Base-by-base conservation (phyloP, 2,329 filamentous ascomycete species). In the Diaporthe citrichinensis region DNA sequence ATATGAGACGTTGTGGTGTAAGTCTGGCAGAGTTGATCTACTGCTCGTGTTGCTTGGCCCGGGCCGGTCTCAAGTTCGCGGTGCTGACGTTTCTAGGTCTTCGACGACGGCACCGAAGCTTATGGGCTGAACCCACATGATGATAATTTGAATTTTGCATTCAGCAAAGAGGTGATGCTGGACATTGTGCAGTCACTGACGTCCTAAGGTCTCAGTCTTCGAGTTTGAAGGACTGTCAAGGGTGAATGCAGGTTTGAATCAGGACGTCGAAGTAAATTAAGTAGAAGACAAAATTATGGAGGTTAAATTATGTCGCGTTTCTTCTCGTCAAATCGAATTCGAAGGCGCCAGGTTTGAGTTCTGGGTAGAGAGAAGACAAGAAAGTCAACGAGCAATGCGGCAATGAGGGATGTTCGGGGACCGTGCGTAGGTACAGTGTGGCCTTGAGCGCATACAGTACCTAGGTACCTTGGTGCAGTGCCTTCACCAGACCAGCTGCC, bases 1-100 rank as follows among this genome's bases (percentile, higher is more conserved):
- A 69, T 12, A 69, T 69, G 65, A 25, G 65, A 69, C 65, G 65
- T 41, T 69, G 65, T 34, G 65, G 65, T 68, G 65, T 68, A 53
- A 53, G 65, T 68, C 20, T 39, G n/a, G 0, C n/a, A 39, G 31
- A 41, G 20, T 36, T 9, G 25, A 49, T n/a, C 23, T 31, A 36
- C 28, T 49, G 41, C 23, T 68, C 46, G n/a, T n/a, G n/a, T n/a
- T n/a, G n/a, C n/a, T n/a, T n/a, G n/a, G n/a, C n/a, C n/a, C n/a
- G n/a, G n/a, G n/a, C n/a, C n/a, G n/a, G n/a, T n/a, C n/a, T n/a
- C n/a, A n/a, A n/a, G n/a, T n/a, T n/a, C 5, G 17, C 65, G 17
- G 15, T 39, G n/a, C 65, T 53, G 34, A 68, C 46, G 20, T 36
- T 68, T 14, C 23, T 36, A 68, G 65, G 14, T 68, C 23, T 53